Conservation (phyloP, 179 eudicot genomes). For the Beta lomatogona region DNA sequence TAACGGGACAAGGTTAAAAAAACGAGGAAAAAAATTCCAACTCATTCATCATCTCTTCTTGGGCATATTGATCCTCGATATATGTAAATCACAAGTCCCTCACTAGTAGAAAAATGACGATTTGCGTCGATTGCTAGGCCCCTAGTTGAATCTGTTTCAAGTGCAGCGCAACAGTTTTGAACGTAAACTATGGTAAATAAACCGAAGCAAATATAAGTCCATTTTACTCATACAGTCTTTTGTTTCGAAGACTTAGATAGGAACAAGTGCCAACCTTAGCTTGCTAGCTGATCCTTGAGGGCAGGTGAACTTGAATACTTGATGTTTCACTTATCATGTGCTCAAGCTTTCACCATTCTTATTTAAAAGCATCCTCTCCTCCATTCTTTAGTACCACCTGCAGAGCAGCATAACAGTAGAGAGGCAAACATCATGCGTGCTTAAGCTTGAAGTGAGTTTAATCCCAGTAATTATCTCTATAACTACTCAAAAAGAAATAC, state of each 20-base stretch:
- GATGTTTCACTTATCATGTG: constrained; percentile 69
- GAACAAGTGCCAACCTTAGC: constrained; percentile 47
- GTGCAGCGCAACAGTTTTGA: too few relatives aligned
- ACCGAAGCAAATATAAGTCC: too few relatives aligned
- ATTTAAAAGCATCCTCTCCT: constrained; percentile 92
- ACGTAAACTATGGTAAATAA: too few relatives aligned
- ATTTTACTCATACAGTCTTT: neutral
- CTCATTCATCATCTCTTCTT: too few relatives aligned
- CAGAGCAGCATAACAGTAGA: constrained; percentile 71
- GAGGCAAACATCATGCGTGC: constrained; percentile 7
- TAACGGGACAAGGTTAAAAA: too few relatives aligned
- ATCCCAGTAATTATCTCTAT: neutral
- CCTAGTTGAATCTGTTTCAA: too few relatives aligned
- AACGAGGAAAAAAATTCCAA: too few relatives aligned
- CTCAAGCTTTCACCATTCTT: constrained; percentile 85
- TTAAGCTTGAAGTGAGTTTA: neutral
- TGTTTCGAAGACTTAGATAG: neutral
- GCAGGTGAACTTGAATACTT: constrained; percentile 40
- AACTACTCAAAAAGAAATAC: neutral
- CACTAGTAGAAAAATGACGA: too few relatives aligned
- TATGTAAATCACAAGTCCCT: too few relatives aligned
- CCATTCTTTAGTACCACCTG: constrained; percentile 74
- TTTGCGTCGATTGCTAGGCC: too few relatives aligned
- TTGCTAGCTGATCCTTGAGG: constrained; percentile 59
- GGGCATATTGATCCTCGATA: too few relatives aligned